Evolutionary conservation across 2,329 filamentous ascomycete genomes (phyloP).

Genomic region (Reticulascus tulasneorum): DNA sequence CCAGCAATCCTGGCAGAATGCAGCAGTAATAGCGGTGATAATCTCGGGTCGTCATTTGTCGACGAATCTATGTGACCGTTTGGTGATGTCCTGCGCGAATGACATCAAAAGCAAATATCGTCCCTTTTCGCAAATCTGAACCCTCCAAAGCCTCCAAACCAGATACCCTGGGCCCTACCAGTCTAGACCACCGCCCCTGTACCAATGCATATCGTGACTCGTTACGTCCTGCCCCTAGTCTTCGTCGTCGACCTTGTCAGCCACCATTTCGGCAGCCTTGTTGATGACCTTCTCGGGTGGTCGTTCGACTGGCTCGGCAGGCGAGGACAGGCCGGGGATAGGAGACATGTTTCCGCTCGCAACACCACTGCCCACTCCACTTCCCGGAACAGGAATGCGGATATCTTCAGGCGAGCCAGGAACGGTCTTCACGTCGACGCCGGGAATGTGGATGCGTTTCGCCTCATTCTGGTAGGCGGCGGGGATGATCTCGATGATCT

Average conservation of each 20-base stretch:
- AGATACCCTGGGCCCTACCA: too few relatives aligned
- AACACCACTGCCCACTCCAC: slow-evolving; percentile 22
- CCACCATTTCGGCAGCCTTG: slow-evolving; percentile 44
- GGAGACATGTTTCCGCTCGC: slow-evolving; percentile 40
- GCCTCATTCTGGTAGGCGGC: slow-evolving; percentile 96
- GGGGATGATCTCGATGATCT: slow-evolving; percentile 98
- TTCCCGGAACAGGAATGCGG: slow-evolving; percentile 65
- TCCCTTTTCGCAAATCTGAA: too few relatives aligned
- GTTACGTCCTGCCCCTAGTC: slow-evolving; percentile 37
- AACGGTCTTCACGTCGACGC: slow-evolving; percentile 61
- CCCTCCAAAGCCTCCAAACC: too few relatives aligned
- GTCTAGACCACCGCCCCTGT: too few relatives aligned
- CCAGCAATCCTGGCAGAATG: too few relatives aligned
- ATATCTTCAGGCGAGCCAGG: slow-evolving; percentile 78
- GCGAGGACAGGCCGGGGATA: slow-evolving; percentile 44
- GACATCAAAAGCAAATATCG: too few relatives aligned
- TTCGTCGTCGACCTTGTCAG: slow-evolving; percentile 50
- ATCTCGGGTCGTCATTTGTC: too few relatives aligned
- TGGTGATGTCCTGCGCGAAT: too few relatives aligned
- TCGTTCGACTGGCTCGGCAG: slow-evolving; percentile 38
- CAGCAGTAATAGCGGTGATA: too few relatives aligned
- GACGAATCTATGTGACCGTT: too few relatives aligned
- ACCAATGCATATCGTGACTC: too few relatives aligned
- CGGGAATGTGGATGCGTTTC: slow-evolving; percentile 81
- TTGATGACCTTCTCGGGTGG: slow-evolving; percentile 48